Conservation (phyloP, 1,284 basidiomycete species). For the Hemileia vastatrix region DNA sequence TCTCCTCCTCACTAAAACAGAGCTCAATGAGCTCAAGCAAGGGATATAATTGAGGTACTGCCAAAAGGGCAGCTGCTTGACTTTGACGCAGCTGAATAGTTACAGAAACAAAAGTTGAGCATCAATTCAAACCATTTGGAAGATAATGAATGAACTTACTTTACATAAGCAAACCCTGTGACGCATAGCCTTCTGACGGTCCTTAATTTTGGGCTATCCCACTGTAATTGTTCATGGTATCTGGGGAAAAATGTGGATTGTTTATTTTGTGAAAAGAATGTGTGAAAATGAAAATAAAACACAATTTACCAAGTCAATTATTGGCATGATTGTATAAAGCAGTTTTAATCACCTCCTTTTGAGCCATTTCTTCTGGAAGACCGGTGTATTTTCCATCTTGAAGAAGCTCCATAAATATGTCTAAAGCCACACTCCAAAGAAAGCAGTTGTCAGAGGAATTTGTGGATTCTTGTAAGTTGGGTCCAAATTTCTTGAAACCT, state of each 20-base stretch:
- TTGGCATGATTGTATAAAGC: not conserved
- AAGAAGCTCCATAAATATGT: conserved; percentile 3
- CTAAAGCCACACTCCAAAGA: not conserved
- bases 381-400: conserved; percentile 1
- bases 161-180: too few relatives aligned
- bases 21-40: not conserved
- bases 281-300: too few relatives aligned
- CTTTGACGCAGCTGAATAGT: not conserved
- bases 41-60: not conserved
- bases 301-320: not conserved
- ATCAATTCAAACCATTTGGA: not conserved
- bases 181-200: too few relatives aligned
- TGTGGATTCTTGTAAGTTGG: conserved; percentile 5
- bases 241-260: too few relatives aligned
- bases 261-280: too few relatives aligned
- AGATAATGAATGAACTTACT: not conserved
- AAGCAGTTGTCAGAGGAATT: not conserved
- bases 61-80: not conserved
- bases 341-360: too few relatives aligned
- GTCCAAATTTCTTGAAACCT: conserved; percentile 7
- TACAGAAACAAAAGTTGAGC: not conserved
- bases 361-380: not conserved
- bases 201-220: too few relatives aligned
- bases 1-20: conserved; percentile 9
- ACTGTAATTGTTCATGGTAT: too few relatives aligned